Base-by-base conservation (phyloP, 495 filamentous ascomycete genomes). In the Lophium mytilinum region DNA sequence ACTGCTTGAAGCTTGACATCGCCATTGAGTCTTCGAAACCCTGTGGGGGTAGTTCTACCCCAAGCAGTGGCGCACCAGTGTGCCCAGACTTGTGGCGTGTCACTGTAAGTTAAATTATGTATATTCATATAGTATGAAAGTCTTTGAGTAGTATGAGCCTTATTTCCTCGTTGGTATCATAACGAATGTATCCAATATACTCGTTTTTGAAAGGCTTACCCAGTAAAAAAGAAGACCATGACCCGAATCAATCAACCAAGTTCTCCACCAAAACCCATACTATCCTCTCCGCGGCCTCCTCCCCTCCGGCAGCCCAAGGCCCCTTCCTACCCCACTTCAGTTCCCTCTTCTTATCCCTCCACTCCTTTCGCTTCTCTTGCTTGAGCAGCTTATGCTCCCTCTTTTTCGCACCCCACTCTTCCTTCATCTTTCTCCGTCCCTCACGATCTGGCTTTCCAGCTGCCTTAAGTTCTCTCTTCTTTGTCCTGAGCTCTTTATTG, bases 211-310 rank as follows among this genome's bases (percentile, higher is more conserved):
- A 6, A 30, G 2, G 24, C 6, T 30, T 30, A 30, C 24, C 24
- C 24, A 2, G n/a, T n/a, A n/a, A n/a, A n/a, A 30, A 30, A 30
- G 24, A 30, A 30, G 24, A 6, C 2, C 24, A 30, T 3, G 2
- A 30, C 24, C 24, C 24, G 24, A 30, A 30, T 30, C 24, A 30
- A 30, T 30, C 24, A 30, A 30, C 58, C 53, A 64, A 50, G 56
- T 64, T 64, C 61, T 59, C 56, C 35, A 64, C 50, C 21, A 64
- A 52, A 52, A 64, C 49, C 61, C 61, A 64, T n/a, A 57, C 52
- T 52, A 56, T 51, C 21, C 21, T 42, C 21, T 49, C 53, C 52
- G 19, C 50, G 7, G 17, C 21, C 17, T 33, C 45, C 15, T 18
- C 9, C 17, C 17, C 45, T 11, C 48, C 37, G 9, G 19, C 33